phyloP scores from a whole-genome alignment of 768 basidiomycete genomes.

The Mrakia blollopis region DNA sequence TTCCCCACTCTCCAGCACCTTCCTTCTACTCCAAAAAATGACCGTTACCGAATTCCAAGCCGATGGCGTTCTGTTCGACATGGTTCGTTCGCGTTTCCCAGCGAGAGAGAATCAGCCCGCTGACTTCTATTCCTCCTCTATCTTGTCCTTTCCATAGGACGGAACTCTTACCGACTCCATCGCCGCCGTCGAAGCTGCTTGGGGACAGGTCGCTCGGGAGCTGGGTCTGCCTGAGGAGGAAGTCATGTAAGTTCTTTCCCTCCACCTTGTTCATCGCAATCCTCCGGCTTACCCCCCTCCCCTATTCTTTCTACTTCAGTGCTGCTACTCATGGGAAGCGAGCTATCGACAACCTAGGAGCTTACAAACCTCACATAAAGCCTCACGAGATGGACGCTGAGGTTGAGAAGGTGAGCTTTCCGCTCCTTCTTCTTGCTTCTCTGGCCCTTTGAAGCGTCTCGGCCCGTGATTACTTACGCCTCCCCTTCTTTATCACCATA shows the following conservation, averaged over 20 bases:
- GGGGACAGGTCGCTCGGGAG: slow-evolving; percentile 66
- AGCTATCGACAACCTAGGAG: slow-evolving; percentile 65
- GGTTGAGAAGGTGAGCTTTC: slow-evolving; percentile 45
- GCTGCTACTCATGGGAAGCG: slow-evolving; percentile 73
- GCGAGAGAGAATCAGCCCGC: background rate
- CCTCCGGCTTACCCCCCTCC: background rate
- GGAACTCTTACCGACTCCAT: slow-evolving; percentile 67
- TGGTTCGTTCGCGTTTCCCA: slow-evolving; percentile 33
- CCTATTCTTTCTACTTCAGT: slow-evolving; percentile 43
- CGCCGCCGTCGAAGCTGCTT: slow-evolving; percentile 67
- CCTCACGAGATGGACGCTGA: slow-evolving; percentile 56
- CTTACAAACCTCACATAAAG: slow-evolving; percentile 58
- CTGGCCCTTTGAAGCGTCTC: no score
- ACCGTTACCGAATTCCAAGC: slow-evolving; percentile 34
- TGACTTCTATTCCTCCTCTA: background rate
- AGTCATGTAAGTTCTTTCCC: slow-evolving; percentile 46
- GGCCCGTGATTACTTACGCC: no score
- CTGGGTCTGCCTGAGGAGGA: slow-evolving; percentile 55
- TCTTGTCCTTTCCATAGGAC: slow-evolving; percentile 30
- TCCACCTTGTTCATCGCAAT: background rate
- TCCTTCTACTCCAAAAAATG: no score
- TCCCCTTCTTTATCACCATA: no score
- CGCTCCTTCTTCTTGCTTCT: no score
- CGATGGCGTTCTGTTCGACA: slow-evolving; percentile 40
- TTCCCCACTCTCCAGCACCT: no score